Conservation (phyloP, 441 rosid species). For the Gossypium davidsonii region DNA sequence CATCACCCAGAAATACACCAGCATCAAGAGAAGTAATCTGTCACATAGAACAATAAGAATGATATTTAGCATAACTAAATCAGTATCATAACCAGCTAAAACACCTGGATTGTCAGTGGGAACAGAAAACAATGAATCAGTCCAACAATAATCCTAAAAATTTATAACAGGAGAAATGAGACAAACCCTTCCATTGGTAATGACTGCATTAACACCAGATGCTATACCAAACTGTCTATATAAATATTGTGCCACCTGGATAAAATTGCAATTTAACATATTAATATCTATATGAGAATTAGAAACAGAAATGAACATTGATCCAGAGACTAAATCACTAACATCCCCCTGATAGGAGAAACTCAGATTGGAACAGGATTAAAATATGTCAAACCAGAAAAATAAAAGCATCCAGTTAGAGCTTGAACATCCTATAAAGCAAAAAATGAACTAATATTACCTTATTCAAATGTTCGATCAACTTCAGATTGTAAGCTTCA, state of each 20-base stretch:
- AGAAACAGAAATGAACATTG: slow-evolving; percentile 12
- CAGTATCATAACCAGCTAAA: neutral
- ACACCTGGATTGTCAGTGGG: neutral
- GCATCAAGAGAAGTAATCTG: slow-evolving; percentile 72
- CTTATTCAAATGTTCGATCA: slow-evolving; percentile 52
- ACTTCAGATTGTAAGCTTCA: slow-evolving; percentile 41
- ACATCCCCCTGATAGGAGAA: neutral
- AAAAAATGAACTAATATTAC: slow-evolving; percentile 25
- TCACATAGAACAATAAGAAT: slow-evolving; percentile 12
- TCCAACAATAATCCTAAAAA: neutral
- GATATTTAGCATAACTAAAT: neutral
- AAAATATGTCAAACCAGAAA: neutral
- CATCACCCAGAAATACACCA: slow-evolving; percentile 73
- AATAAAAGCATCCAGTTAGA: neutral
- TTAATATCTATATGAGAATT: slow-evolving; percentile 16
- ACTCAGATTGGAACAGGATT: neutral
- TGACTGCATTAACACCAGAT: slow-evolving; percentile 63
- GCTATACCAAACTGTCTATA: slow-evolving; percentile 61
- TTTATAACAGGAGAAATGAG: neutral
- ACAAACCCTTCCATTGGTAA: slow-evolving; percentile 95
- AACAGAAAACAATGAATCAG: neutral
- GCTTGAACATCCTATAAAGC: slow-evolving; percentile 2
- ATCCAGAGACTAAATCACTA: slow-evolving; percentile 7
- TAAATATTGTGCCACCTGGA: slow-evolving; percentile 71
- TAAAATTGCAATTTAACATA: slow-evolving; percentile 14